phyloP scores from a whole-genome alignment of 345 rosid genomes.

The thale cress (Arabidopsis thaliana) region DNA sequence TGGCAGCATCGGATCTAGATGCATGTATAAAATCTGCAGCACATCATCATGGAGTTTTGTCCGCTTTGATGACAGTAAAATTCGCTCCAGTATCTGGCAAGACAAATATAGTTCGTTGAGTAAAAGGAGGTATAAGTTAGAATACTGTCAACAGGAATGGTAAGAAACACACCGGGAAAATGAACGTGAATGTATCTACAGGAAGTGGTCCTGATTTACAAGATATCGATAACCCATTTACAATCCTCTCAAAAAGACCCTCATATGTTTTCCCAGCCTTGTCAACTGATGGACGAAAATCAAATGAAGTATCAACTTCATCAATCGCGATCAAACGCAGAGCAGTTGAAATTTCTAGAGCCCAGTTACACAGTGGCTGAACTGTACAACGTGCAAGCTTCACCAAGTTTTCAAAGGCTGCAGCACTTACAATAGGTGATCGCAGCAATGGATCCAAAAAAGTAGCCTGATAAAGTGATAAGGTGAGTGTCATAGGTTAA shows the following conservation, averaged over 20 bases:
- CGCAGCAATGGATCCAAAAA: conserved; percentile 85
- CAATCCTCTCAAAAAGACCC: conserved; percentile 83
- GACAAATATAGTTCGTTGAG: conserved; percentile 21
- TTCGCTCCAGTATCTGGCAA: conserved; percentile 86
- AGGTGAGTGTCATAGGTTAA: conserved; percentile 6
- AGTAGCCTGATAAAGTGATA: conserved; percentile 60
- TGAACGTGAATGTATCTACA: conserved; percentile 89
- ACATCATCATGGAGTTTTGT: conserved; percentile 85
- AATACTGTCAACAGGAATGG: conserved; percentile 2
- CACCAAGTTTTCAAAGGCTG: conserved; percentile 82
- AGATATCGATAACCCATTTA: conserved; percentile 68
- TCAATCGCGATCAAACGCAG: conserved; percentile 70
- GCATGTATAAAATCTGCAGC: conserved; percentile 81
- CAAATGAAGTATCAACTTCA: conserved; percentile 60
- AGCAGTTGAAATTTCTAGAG: conserved; percentile 91
- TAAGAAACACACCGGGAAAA: conserved; percentile 76
- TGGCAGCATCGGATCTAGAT: conserved; percentile 89
- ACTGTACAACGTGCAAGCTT: conserved; percentile 84
- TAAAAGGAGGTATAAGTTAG: conserved; percentile 27
- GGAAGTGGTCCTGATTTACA: conserved; percentile 96
- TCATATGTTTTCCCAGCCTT: conserved; percentile 57
- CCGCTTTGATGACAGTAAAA: conserved; percentile 74
- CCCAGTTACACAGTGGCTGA: conserved; percentile 90
- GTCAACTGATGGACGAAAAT: conserved; percentile 53
- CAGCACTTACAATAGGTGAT: conserved; percentile 79